Base-by-base conservation (phyloP, 306 rosid genomes). In the Acacia confusa region DNA sequence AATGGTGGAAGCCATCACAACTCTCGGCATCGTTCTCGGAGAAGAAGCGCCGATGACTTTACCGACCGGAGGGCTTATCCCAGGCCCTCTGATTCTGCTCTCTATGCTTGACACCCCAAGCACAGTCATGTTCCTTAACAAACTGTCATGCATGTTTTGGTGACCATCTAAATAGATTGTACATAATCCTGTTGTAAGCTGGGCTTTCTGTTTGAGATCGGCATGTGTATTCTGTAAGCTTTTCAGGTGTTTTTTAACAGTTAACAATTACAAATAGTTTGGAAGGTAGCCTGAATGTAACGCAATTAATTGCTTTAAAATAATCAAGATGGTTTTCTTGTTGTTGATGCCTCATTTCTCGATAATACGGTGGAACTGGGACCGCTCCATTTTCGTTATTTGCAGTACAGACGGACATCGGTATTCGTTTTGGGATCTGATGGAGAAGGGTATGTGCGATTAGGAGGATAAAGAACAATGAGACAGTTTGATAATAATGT, bases 31-130 rank as follows among this genome's bases (percentile, higher is more conserved):
- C 86, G 86, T 61, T 25, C 67, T 69, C 94, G 97, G 6, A 85
- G 98, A 82, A 85, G 74, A 84, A 95, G 97, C 69, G 92, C 88
- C 12, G 85, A 72, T 20, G 89, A 77, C 78, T 61, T 58, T 80
- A 30, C 15, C 10, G 1, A n/a, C 7, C 15, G 69, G 69, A 14
- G 20, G 50, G 36, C 92, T 57, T 93, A 92, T 83, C 98, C 98
- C 55, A 84, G 89, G 47, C 92, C 94, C 3, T 89, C 94, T 17
- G 88, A 91, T 44, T 95, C 98, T 28, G 86, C 96, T 24, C 93
- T 91, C 30, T 91, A 89, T 74, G 71, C 88, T 28, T 92, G 82
- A 86, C 50, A 11, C 28, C 41, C 50, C 72, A 66, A 11, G 41
- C 41, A 57, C 72, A 66, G 63, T 45, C 36, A 30, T 34, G 68